Evolutionary conservation across 225 moss, liverwort and hornwort genomes (phyloP).

Genomic region (Marchantia paleacea): DNA sequence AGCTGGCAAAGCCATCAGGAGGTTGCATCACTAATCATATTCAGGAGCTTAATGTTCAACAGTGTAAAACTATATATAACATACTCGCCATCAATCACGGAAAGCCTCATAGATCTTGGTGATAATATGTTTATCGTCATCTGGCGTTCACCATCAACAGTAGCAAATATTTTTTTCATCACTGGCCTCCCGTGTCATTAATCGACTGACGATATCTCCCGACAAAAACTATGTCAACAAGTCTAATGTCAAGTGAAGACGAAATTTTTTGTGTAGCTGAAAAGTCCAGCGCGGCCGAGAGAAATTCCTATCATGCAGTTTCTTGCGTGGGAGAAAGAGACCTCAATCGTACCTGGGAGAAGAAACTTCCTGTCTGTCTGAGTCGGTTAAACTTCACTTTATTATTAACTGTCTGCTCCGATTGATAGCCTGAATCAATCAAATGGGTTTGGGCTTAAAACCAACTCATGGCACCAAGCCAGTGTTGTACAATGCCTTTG

Average conservation of each 20-base stretch:
- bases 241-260: too few relatives aligned
- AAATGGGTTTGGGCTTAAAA: neutral
- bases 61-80: too few relatives aligned
- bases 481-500: neutral
- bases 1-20: too few relatives aligned
- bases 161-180: slow-evolving; percentile 41
- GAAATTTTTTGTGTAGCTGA: too few relatives aligned
- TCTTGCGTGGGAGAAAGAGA: neutral
- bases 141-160: slow-evolving; percentile 33
- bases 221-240: too few relatives aligned
- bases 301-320: too few relatives aligned
- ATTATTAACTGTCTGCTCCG: neutral
- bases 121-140: slow-evolving; percentile 26
- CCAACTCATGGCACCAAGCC: neutral
- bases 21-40: too few relatives aligned
- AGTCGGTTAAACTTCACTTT: neutral
- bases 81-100: too few relatives aligned
- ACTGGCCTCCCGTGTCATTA: slow-evolving; percentile 9
- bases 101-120: slow-evolving; percentile 41
- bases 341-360: neutral
- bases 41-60: too few relatives aligned
- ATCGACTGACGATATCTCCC: too few relatives aligned
- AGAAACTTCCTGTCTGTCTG: neutral
- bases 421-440: neutral
- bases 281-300: too few relatives aligned